Evolutionary conservation across 1,284 basidiomycete species (phyloP), one percentile per base, ranked within the genome.

Genomic region (Tilletia caries): DNA sequence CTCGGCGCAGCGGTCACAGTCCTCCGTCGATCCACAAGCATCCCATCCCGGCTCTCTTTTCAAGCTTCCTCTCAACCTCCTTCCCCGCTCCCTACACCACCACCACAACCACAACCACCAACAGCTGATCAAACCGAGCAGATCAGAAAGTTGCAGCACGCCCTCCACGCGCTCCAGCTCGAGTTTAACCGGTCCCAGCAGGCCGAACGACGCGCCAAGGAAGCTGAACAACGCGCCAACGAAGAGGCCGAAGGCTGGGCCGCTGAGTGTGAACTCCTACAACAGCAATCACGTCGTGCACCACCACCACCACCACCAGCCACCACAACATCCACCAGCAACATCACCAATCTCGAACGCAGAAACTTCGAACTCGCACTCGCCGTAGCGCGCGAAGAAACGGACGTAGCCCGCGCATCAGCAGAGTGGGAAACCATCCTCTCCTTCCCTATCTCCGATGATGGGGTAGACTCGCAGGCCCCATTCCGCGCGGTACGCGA

Each of bases 211-310:
- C 29, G 58, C 12, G 58, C 58, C 12, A 25, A 62, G 18, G 58
- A 62, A 12, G 32, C 32, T 10, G 29, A 62, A 29, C 27, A 29
- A 13, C 29, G 58, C 12, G 58, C 58, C 13, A 62, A 37, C 29
- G 58, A 62, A 23, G 58, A 62, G 33, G 58, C 58, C 12, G 58
- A 62, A 29, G 58, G 58, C 10, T 62, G 58, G 58, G 58, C 58
- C 32, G 58, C 58, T 2, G 58, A 62, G 58, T 62, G 58, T 34
- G 58, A 62, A 6, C 29, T 37, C 6, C 32, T 62, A 15, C 58
- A 34, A 15, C 58, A 50, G 20, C 48, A 50, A 25, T n/a, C n/a
- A n/a, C n/a, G n/a, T n/a, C n/a, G n/a, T n/a, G n/a, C n/a, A n/a
- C n/a, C n/a, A n/a, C n/a, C n/a, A n/a, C n/a, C n/a, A n/a, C 48